A percentile compares a stretch with the other conserved stretches of the same genome.
These are phyloP conservation scores for Glycine soja DNA, from an alignment of 306 rosid genomes.

Conservation along the genomic window DNA sequence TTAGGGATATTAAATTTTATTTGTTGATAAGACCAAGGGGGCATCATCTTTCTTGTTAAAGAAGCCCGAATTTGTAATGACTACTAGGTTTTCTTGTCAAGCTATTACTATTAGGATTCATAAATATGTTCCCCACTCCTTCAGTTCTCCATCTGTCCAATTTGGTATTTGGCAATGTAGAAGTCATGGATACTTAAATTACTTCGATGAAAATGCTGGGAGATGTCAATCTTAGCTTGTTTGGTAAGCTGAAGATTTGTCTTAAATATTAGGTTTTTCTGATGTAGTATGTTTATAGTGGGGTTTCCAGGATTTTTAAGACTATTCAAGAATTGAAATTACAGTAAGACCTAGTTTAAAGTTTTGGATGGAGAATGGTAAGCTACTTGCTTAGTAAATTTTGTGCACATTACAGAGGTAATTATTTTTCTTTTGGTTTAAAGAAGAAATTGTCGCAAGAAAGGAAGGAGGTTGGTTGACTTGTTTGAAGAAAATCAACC, in stretches of 20 bases:
- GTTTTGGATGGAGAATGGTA: constrained; percentile 10
- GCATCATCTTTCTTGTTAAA: no score
- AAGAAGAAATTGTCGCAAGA: constrained; percentile 17
- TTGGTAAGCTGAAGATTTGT: constrained; percentile 4
- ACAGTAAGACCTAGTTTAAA: constrained; percentile 7
- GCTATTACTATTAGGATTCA: constrained; percentile 1
- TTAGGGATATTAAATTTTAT: neutral
- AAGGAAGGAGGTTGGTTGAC: constrained; percentile 2
- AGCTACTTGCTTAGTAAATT: constrained; percentile 1
- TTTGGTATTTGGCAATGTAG: constrained; percentile 18
- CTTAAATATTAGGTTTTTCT: constrained; percentile 8
- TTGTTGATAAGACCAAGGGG: neutral
- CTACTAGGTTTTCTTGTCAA: neutral
- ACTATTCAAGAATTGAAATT: constrained; percentile 11
- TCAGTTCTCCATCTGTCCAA: neutral
- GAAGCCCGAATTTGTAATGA: no score
- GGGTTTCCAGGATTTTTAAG: constrained; percentile 20
- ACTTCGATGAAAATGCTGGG: neutral
- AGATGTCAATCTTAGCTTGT: constrained; percentile 18
- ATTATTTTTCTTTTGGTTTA: neutral
- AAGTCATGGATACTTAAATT: constrained; percentile 4
- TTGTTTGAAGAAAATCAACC: constrained; percentile 12
- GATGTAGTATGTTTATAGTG: constrained; percentile 8
- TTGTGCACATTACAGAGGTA: constrained; percentile 3
- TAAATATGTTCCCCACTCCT: neutral